These are phyloP conservation scores for Microcyclosporella mali DNA, from an alignment of 2,329 filamentous ascomycete species.

Conservation along the genomic window DNA sequence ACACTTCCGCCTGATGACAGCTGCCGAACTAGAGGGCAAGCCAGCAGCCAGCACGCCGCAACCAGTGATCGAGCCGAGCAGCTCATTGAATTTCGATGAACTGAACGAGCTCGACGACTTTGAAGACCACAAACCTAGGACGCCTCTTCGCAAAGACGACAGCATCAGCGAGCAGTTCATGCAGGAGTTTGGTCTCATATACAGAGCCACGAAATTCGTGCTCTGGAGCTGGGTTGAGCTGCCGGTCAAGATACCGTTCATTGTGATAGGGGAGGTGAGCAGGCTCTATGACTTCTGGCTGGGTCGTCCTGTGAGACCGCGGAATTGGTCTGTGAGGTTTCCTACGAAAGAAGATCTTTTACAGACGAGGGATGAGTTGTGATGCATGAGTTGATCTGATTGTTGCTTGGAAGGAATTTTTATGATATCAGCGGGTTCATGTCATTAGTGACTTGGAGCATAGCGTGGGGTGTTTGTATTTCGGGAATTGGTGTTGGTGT, in stretches of 20 bases:
- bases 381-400: slow-evolving; percentile 6
- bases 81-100: slow-evolving; percentile 18
- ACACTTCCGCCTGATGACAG: slow-evolving; percentile 57
- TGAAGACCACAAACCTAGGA: slow-evolving; percentile 13
- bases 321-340: slow-evolving; percentile 49
- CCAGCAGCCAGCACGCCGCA: slow-evolving; percentile 10
- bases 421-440: not conserved
- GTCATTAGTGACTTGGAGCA: no score
- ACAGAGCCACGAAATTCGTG: slow-evolving; percentile 59
- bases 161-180: slow-evolving; percentile 54
- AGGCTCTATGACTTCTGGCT: slow-evolving; percentile 58
- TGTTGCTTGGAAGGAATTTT: not conserved
- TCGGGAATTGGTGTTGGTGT: no score
- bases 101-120: slow-evolving; percentile 25
- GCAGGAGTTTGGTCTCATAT: slow-evolving; percentile 59
- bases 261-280: slow-evolving; percentile 48
- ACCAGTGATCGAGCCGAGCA: slow-evolving; percentile 9
- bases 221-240: slow-evolving; percentile 59
- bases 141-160: slow-evolving; percentile 30
- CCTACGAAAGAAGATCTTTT: slow-evolving; percentile 32
- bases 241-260: slow-evolving; percentile 33
- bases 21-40: slow-evolving; percentile 21
- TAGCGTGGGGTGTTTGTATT: no score
- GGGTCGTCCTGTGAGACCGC: slow-evolving; percentile 53
- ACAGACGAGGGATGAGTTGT: slow-evolving; percentile 26